phyloP scores from a whole-genome alignment of 2,329 filamentous ascomycete species.

The Penicillium olsonii region DNA sequence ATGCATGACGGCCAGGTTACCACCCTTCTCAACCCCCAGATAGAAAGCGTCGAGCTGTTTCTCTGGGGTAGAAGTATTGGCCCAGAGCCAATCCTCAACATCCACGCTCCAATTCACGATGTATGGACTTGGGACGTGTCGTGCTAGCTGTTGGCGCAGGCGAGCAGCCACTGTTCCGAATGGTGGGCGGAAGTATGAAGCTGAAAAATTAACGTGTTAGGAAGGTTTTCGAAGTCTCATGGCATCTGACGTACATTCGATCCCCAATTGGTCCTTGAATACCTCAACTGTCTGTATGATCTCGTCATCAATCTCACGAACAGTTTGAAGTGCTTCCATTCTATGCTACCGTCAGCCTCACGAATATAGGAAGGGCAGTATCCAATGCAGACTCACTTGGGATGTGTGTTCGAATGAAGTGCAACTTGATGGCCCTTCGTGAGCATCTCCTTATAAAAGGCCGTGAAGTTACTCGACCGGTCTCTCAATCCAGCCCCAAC shows the following conservation, averaged over 20 bases:
- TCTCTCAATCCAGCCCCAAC: conserved; percentile 65
- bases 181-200: conserved; percentile 67
- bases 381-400: conserved; percentile 45
- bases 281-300: conserved; percentile 36
- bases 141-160: conserved; percentile 63
- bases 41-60: conserved; percentile 68
- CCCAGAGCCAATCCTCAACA: conserved; percentile 72
- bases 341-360: conserved; percentile 23
- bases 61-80: conserved; percentile 61
- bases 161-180: conserved; percentile 69
- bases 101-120: conserved; percentile 71
- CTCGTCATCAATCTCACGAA: conserved; percentile 39
- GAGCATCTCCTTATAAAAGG: conserved; percentile 65
- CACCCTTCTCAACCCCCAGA: conserved; percentile 62
- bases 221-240: conserved; percentile 44
- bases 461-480: conserved; percentile 60
- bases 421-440: conserved; percentile 67
- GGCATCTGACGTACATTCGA: conserved; percentile 32
- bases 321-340: conserved; percentile 37
- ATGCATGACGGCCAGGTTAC: conserved; percentile 68
- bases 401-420: conserved; percentile 68
- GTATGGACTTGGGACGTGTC: conserved; percentile 53
- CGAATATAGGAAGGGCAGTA: not conserved
- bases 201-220: conserved; percentile 31
- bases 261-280: conserved; percentile 32